Base-by-base conservation (phyloP, 2,329 filamentous ascomycete genomes). In the Fusarium proliferatum region DNA sequence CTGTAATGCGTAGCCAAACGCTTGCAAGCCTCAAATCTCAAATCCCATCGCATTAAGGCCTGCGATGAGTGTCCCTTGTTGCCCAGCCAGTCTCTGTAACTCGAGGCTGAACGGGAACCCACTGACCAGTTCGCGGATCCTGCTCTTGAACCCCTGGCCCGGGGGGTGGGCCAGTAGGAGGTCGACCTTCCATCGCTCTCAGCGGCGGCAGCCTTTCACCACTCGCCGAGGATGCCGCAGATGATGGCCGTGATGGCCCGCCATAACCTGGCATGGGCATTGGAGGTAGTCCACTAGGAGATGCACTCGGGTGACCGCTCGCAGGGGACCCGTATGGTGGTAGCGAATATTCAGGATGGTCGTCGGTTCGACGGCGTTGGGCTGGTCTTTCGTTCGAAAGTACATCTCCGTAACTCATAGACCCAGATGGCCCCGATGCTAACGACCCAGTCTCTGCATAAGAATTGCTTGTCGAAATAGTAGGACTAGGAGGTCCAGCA, bases 401-500 rank as follows among this genome's bases (percentile, higher is more conserved):
- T 10, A 82, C 77, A 55, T 88, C 86, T 59, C 80, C 77, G 72
- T 85, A 84, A 21, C 79, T 76, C 62, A 80, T 76, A 26, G 76
- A 71, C 52, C 77, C 74, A 34, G 79, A 75, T 21, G 72, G 71
- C 43, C 78, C 75, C 30, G 79, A 76, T 30, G 73, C 64, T 46
- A 81, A 72, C 0, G 84, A 81, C 59, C 82, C 85, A 52, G 80
- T 80, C 19, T 86, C 81, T 21, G 80, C 76, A 56, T 81, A 82
- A 5, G 83, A 82, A 34, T 78, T 80, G 19, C 79, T 79, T 46
- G 81, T 82, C 19, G 80, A 78, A 21, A 82, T 79, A 5, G 79
- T 78, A 21, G 89, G 88, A 76, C 87, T 90, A n/a, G 84, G 84
- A 12, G 87, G 88, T 9, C 85, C 86, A 56, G 85, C 85, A 8